Evolutionary conservation across 352 stramenopile species (phyloP), one percentile per base, ranked within the genome.

Genomic region (Phytophthora kernoviae): DNA sequence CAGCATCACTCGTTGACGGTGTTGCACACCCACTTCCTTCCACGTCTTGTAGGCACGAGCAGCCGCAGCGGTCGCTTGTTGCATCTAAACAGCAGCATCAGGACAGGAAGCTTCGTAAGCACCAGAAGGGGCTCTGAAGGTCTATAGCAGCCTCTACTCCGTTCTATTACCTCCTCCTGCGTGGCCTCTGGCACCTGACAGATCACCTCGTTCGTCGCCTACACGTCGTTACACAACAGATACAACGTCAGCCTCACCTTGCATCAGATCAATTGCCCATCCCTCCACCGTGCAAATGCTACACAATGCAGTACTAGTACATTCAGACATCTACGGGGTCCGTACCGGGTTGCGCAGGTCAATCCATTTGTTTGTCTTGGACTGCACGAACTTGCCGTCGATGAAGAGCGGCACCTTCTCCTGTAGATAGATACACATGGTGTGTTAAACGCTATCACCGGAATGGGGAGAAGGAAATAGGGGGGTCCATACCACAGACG

Each of bases 1-100:
- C 65, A 99, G 79, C 92, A 99, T 98, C 41, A 99, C 77, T 33
- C 94, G 88, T 73, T 97, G 87, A 34, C 96, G 85, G 58, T 96
- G 90, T 75, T 98, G 93, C 34, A 98, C 80, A 30, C 96, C 90
- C 39, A 98, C 92, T 24, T 96, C 82, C 57, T 87, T 91, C 97
- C 97, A 99, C 20, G 80, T 86, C 57, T 90, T 87, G 79, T 97
- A 98, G 12, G 96, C 96, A 21, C 81, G 69, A 1, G 81, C 73
- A 17, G 90, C 87, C 8, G 79, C 71, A 17, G 83, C 71, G 0
- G 96, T 85, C 32, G 96, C 93, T 52, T 78, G 58, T 34, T 90
- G 65, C 72, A 99, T 94, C 81, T 97, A 24, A 10, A 53, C 21
- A 62, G 1, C 11, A 26, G 18, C 17, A 42, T 11, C 41, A 42